Base-by-base conservation (phyloP, 129 eudicot genomes). In the Centaurea solstitialis region DNA sequence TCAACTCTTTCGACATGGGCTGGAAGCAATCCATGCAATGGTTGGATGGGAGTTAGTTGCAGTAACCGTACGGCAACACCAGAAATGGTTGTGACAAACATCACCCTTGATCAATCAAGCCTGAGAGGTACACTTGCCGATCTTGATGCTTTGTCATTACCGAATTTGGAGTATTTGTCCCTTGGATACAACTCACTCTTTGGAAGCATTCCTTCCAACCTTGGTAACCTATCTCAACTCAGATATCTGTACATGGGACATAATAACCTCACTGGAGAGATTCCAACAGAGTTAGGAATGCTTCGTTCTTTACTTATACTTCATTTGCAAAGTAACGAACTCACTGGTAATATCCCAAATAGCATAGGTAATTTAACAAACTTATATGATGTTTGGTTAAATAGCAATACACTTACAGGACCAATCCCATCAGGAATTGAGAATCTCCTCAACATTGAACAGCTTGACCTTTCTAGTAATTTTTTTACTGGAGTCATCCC, bases 221-320 rank as follows among this genome's bases (percentile, higher is more conserved):
- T 12, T 37, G 79, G 72, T 7, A 65, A 37, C 78, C 73, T 82
- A 8, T 81, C 89, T 9, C 30, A 64, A 5, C 86, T 86, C 28
- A 26, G 8, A 1, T 7, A 24, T 71, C 80, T 82, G 5, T 3
- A 33, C 7, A 13, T 85, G 15, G 1, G 70, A 10, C 1, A 0
- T 11, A 85, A 85, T 39, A 21, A 61, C n/a, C 39, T 85, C 35
- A 30, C 35, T 1, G 35, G 35, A 30, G 35, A 30, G 35, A 30
- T 30, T 30, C 35, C 35, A 30, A 5, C 23, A 30, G 76, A 83
- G 57, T 43, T 78, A 71, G 87, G 83, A 4, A 13, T 6, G 47
- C 30, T 85, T 68, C 53, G 7, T 18, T 82, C 81, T 57, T 39
- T 85, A 9, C 9, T 0, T 17, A 0, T 1, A 4, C 69, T 85